These are phyloP conservation scores for Talaromyces sp. DNA, from an alignment of 2,329 filamentous ascomycete species.

Conservation along the genomic window DNA sequence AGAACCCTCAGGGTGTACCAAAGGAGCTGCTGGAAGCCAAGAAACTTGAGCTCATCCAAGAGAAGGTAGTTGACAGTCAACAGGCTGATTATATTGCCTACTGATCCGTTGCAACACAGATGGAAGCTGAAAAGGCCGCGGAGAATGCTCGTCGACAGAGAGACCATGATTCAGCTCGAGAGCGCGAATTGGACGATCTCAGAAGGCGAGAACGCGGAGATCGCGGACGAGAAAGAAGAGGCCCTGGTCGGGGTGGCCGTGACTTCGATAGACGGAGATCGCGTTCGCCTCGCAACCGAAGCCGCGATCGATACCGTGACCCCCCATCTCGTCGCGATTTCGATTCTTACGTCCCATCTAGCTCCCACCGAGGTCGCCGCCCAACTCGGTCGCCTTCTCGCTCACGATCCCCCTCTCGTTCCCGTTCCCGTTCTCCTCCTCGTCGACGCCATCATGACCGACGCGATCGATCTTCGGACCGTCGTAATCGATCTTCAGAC, in stretches of 20 bases:
- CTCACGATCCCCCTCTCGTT: slow-evolving; percentile 36
- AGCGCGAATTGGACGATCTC: slow-evolving; percentile 69
- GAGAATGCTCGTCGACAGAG: slow-evolving; percentile 72
- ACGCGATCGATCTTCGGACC: slow-evolving; percentile 28
- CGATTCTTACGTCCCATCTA: slow-evolving; percentile 61
- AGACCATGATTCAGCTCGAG: slow-evolving; percentile 71
- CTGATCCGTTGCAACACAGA: slow-evolving; percentile 51
- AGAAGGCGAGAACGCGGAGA: slow-evolving; percentile 56
- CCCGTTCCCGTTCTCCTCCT: slow-evolving; percentile 32
- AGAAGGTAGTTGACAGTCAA: slow-evolving; percentile 67
- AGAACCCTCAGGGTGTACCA: slow-evolving; percentile 84
- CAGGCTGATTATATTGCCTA: background rate
- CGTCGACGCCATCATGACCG: slow-evolving; percentile 25
- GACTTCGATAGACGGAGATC: slow-evolving; percentile 55
- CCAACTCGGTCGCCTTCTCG: slow-evolving; percentile 36
- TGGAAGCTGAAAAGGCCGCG: slow-evolving; percentile 79
- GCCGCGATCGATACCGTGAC: slow-evolving; percentile 49
- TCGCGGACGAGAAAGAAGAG: slow-evolving; percentile 18
- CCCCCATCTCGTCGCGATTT: slow-evolving; percentile 53
- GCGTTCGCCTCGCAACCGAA: slow-evolving; percentile 55
- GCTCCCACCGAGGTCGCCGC: slow-evolving; percentile 44
- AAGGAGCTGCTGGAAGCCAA: slow-evolving; percentile 95
- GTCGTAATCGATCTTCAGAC: slow-evolving; percentile 34
- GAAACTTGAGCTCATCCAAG: slow-evolving; percentile 90
- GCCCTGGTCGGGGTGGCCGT: slow-evolving; percentile 39